Base-by-base conservation (phyloP, 192 early-diverging fungal genomes). In the Mortierella hygrophila region DNA sequence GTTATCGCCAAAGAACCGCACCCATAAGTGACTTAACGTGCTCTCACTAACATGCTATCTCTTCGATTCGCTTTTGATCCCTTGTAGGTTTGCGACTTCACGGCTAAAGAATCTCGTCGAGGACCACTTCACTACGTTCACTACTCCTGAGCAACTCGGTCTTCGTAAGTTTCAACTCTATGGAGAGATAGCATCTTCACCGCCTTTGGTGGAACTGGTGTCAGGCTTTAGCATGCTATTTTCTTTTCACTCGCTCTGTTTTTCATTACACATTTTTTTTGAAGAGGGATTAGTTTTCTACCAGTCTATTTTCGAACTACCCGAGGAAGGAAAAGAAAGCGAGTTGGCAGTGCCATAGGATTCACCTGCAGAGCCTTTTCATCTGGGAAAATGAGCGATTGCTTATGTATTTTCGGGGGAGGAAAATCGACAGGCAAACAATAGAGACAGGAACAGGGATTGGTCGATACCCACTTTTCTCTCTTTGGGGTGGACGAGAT, bases 71-170 rank as follows among this genome's bases (percentile, higher is more conserved):
- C 23, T 69, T 38, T 70, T 49, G 6, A 13, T 47, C 7, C 8
- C 21, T 9, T 32, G 73, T 76, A 88, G 80, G 78, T 94, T 94
- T 89, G 92, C 91, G 13, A 88, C 90, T 16, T 85, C 90, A 40
- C 91, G 92, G 38, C 69, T 95, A 20, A 93, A 91, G 55, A 80
- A 88, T 46, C 80, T 95, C 32, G 91, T 95, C 37, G 85, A 88
- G 49, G 89, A 90, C 78, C 93, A 94, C 76, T 94, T 92, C 76
- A 75, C 91, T 18, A 83, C 90, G 38, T 90, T 94, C 68, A 83
- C 89, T 63, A 65, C 88, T 15, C 82, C 82, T 42, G 89, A 93
- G 74, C 89, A 92, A 70, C 69, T 90, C 40, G 89, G 90, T 52
- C 88, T 94, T 75, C 86, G 93, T 94, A 89, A 35, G 90, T 90